A percentile compares a stretch with the other conserved stretches of the same genome.
Evolutionary conservation across 2,329 filamentous ascomycete species (phyloP).

Genomic region (Furcasterigmium furcatum): DNA sequence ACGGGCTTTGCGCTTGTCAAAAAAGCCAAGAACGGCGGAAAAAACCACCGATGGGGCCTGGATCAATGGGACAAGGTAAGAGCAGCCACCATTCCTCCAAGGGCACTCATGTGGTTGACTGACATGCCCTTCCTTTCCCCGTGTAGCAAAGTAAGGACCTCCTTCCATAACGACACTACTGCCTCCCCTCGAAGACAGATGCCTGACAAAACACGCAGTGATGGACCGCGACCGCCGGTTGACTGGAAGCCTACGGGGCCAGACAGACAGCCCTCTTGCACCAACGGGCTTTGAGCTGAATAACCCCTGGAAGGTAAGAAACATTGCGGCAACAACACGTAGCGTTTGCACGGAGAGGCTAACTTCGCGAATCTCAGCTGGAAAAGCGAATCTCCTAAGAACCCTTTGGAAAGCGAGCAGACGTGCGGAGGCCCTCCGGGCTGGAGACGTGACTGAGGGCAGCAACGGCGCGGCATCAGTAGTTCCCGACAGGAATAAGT

Average conservation of each 20-base stretch:
- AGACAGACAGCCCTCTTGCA: conserved; percentile 51
- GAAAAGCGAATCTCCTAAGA: conserved; percentile 49
- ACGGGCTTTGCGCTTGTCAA: conserved; percentile 55
- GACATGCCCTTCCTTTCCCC: conserved; percentile 3
- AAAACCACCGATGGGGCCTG: conserved; percentile 55
- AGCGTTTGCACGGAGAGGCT: too few species aligned
- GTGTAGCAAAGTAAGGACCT: conserved; percentile 63
- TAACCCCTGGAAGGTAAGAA: conserved; percentile 62
- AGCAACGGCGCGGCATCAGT: too few species aligned
- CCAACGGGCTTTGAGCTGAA: conserved; percentile 59
- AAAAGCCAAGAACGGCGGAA: conserved; percentile 57
- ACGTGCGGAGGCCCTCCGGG: too few species aligned
- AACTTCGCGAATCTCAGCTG: too few species aligned
- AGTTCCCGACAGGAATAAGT: too few species aligned
- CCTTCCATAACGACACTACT: too few species aligned
- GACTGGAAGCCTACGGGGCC: conserved; percentile 56
- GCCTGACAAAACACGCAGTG: conserved; percentile 38
- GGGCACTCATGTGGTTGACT: not conserved
- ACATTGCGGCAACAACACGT: not conserved
- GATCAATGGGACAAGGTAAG: conserved; percentile 62
- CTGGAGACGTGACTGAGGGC: too few species aligned
- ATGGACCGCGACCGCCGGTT: conserved; percentile 63
- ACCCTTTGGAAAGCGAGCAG: too few species aligned
- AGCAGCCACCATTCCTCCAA: not conserved
- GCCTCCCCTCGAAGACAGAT: too few species aligned